Conservation (phyloP, 345 rosid genomes). For the Hibiscus syriacus region DNA sequence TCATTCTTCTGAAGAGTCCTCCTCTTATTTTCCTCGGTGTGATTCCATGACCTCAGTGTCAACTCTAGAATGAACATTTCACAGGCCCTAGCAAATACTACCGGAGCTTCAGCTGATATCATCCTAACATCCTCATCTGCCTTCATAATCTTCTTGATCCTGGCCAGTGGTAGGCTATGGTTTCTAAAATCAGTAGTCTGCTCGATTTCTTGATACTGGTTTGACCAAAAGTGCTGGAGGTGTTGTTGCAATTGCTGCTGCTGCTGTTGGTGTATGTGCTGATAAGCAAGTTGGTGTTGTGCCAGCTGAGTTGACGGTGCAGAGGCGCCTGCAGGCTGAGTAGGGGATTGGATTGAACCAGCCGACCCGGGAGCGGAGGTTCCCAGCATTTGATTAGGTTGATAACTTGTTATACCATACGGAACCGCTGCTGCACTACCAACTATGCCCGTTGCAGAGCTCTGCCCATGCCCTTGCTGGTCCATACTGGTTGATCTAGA, state of each 20-base stretch:
- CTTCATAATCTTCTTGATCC: constrained; percentile 99
- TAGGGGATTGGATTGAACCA: constrained; percentile 27
- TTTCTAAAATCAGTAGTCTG: constrained; percentile 78
- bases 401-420: constrained; percentile 58
- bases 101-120: constrained; percentile 98
- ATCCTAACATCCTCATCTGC: constrained; percentile 97
- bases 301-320: constrained; percentile 35
- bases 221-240: constrained; percentile 77
- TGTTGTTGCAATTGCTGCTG: constrained; percentile 88
- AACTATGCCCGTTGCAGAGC: constrained; percentile 41
- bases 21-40: constrained; percentile 93
- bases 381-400: constrained; percentile 41
- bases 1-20: constrained; percentile 92
- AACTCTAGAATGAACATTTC: constrained; percentile 94
- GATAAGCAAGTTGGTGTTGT: constrained; percentile 68
- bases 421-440: constrained; percentile 32
- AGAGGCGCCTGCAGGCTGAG: background rate
- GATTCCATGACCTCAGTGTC: constrained; percentile 92
- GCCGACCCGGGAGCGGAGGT: constrained; percentile 34
- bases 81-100: constrained; percentile 91
- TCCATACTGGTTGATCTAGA: constrained; percentile 35
- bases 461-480: constrained; percentile 67
- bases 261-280: constrained; percentile 87
- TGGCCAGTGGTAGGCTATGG: constrained; percentile 85
- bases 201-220: constrained; percentile 75